A percentile compares a stretch with the other conserved stretches of the same genome.
Conservation (phyloP, 1,139 yeast genomes). For the Pichia sp. region DNA sequence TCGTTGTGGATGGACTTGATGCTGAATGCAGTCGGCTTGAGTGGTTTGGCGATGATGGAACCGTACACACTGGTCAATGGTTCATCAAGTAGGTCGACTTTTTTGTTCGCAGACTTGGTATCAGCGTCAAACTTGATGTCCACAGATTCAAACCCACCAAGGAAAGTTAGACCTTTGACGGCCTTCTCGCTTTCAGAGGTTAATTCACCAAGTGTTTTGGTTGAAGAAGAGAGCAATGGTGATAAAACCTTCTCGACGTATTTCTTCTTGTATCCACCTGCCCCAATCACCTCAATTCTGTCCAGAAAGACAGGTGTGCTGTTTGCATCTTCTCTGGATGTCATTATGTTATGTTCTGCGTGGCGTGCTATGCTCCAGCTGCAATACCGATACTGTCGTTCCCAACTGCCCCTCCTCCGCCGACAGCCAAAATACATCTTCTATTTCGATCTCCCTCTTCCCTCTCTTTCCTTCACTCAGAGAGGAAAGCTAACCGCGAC, state of each 20-base stretch:
- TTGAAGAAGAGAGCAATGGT: slow-evolving; percentile 43
- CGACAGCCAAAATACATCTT: neutral
- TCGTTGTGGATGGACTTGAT: slow-evolving; percentile 25
- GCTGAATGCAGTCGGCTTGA: slow-evolving; percentile 19
- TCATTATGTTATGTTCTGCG: slow-evolving; percentile 3
- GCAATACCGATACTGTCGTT: neutral
- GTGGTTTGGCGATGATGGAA: slow-evolving; percentile 21
- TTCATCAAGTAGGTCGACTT: slow-evolving; percentile 8
- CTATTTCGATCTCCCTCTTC: neutral
- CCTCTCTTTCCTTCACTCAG: neutral
- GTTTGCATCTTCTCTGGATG: slow-evolving; percentile 15
- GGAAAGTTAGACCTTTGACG: slow-evolving; percentile 29
- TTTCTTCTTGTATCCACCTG: slow-evolving; percentile 43
- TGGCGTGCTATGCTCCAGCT: neutral
- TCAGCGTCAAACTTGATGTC: slow-evolving; percentile 30
- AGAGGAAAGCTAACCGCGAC: neutral
- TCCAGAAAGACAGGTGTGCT: slow-evolving; percentile 41
- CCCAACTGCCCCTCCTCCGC: neutral
- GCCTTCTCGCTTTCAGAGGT: slow-evolving; percentile 27
- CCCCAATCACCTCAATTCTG: slow-evolving; percentile 46
- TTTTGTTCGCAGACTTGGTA: slow-evolving; percentile 10
- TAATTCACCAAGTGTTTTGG: slow-evolving; percentile 44
- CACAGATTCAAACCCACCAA: slow-evolving; percentile 44
- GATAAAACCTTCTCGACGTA: slow-evolving; percentile 44
- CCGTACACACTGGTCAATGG: slow-evolving; percentile 25